Evolutionary conservation across 2,329 filamentous ascomycete genomes (phyloP), one percentile per base, ranked within the genome.

Genomic region (Phyllosticta capitalensis): DNA sequence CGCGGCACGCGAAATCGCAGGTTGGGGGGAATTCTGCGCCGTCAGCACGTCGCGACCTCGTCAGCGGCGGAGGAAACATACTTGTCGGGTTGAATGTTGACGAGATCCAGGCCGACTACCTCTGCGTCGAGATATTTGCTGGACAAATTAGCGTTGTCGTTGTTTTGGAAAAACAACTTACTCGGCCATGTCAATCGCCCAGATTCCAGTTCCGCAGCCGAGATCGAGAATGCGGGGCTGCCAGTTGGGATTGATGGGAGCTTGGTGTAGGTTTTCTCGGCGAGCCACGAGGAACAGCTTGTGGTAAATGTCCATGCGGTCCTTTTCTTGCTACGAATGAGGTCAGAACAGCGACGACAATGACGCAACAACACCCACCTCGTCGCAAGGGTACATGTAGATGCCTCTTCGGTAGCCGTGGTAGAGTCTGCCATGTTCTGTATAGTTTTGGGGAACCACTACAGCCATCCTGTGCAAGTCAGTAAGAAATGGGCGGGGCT

Each of bases 161-260:
- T n/a, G n/a, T n/a, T n/a, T n/a, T n/a, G n/a, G n/a, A n/a, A n/a
- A n/a, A n/a, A 22, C 48, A 19, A 75, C 83, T 75, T 77, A 90
- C 82, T 88, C 85, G 63, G 88, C 88, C 75, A 96, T 87, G 65
- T 92, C 88, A 66, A 95, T 89, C 49, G 88, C 84, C 92, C 92
- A 97, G 62, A 95, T 92, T 48, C 90, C 91, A 0, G 90, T 95
- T 20, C 92, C 92, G 63, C 88, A 92, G 50, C 91, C 92, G 58
- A 96, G 68, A 66, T 85, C 83, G 59, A 85, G 75, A 62, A 85
- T 80, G 62, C 81, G 78, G 60, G 75, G 74, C 59, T 73, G 72
- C 4, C 66, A 68, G 22, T 12, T 53, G 61, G 73, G 64, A 62
- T 72, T 67, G 55, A 78, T 69, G 45, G 77, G 75, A 62, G 78